These are phyloP conservation scores for Fusarium virguliforme DNA, from an alignment of 2,329 filamentous ascomycete genomes.

Conservation along the genomic window DNA sequence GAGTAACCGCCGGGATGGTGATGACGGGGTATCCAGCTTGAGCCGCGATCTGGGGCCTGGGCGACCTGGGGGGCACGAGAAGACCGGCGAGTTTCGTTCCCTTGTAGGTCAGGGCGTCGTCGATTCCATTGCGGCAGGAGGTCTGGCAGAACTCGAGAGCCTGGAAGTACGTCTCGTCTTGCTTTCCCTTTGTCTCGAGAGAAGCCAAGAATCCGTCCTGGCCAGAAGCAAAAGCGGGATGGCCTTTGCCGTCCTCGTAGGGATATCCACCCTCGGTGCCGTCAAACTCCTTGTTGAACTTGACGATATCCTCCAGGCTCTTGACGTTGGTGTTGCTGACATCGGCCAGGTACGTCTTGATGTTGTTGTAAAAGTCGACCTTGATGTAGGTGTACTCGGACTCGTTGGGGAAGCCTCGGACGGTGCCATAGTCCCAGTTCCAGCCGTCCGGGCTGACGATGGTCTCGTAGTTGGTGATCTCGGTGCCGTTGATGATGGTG, in stretches of 20 bases:
- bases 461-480: conserved; percentile 74
- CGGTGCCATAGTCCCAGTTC: conserved; percentile 80
- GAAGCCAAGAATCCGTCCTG: conserved; percentile 81
- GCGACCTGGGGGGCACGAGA: conserved; percentile 79
- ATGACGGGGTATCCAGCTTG: conserved; percentile 84
- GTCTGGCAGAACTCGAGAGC: conserved; percentile 75
- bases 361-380: conserved; percentile 76
- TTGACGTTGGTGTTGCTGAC: conserved; percentile 73
- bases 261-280: conserved; percentile 78
- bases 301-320: conserved; percentile 76
- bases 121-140: conserved; percentile 77
- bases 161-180: conserved; percentile 77
- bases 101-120: conserved; percentile 72
- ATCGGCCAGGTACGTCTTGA: conserved; percentile 74
- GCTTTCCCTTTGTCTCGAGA: conserved; percentile 71
- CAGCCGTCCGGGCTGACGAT: conserved; percentile 78
- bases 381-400: conserved; percentile 83
- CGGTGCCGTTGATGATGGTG: conserved; percentile 78
- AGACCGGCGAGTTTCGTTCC: conserved; percentile 71
- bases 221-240: conserved; percentile 77
- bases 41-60: conserved; percentile 79
- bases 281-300: conserved; percentile 75
- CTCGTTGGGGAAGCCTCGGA: conserved; percentile 77
- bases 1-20: conserved; percentile 75
- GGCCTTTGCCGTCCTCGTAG: conserved; percentile 61